phyloP scores from a whole-genome alignment of 2,329 filamentous ascomycete genomes.

The Sporothrix humicola region DNA sequence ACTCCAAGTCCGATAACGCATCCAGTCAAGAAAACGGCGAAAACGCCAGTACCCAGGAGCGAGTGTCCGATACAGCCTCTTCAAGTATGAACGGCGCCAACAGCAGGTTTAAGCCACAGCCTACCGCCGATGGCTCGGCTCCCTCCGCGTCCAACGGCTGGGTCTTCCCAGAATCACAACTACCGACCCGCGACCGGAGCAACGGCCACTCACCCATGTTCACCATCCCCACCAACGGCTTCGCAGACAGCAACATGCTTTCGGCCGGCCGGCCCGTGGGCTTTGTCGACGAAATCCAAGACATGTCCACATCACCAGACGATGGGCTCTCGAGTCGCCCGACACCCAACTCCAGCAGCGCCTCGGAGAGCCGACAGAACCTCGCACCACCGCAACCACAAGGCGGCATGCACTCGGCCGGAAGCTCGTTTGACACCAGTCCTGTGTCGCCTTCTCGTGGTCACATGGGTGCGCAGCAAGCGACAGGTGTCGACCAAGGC shows the following conservation, averaged over 20 bases:
- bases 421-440: constrained; percentile 59
- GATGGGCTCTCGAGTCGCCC: constrained; percentile 58
- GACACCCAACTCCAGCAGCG: constrained; percentile 64
- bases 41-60: constrained; percentile 24
- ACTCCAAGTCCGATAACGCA: constrained; percentile 31
- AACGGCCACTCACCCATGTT: constrained; percentile 38
- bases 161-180: constrained; percentile 50
- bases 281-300: constrained; percentile 53
- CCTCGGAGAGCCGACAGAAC: constrained; percentile 51
- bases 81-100: not conserved
- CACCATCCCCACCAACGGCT: constrained; percentile 34
- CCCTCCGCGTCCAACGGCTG: constrained; percentile 38
- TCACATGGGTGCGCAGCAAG: constrained; percentile 31
- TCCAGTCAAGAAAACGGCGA: constrained; percentile 25
- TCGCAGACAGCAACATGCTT: constrained; percentile 32
- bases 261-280: constrained; percentile 37
- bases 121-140: constrained; percentile 22
- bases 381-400: constrained; percentile 37
- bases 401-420: constrained; percentile 40
- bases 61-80: constrained; percentile 32
- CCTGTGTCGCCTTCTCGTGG: constrained; percentile 49
- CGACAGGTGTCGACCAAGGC: constrained; percentile 45
- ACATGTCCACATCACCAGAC: constrained; percentile 57
- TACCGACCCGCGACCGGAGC: constrained; percentile 44
- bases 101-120: not conserved